Evolutionary conservation across 2,329 filamentous ascomycete genomes (phyloP).

Genomic region (Didymellaceae sp.): DNA sequence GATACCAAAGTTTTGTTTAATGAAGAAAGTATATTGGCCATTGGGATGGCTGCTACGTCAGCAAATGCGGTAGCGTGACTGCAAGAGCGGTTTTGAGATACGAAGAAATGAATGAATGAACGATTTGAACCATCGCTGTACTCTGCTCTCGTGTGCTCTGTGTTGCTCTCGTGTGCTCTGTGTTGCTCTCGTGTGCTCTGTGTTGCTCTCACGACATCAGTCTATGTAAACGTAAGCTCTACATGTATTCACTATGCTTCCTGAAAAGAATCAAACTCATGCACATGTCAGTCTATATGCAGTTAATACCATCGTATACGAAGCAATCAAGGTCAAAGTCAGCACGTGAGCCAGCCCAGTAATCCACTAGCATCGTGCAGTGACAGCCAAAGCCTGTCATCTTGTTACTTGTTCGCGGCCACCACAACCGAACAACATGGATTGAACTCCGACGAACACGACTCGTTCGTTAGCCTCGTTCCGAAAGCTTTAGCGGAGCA

Average conservation of each 20-base stretch:
- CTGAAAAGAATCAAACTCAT: too few species aligned
- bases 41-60: slow-evolving; percentile 4
- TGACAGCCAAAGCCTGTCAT: neutral
- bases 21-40: neutral
- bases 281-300: too few species aligned
- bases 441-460: neutral
- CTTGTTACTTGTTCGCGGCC: neutral
- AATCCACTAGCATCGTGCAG: neutral
- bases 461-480: neutral
- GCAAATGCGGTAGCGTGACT: slow-evolving; percentile 13
- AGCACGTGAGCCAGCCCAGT: neutral
- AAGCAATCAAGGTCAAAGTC: too few species aligned
- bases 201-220: too few species aligned
- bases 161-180: too few species aligned
- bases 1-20: slow-evolving; percentile 3
- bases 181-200: too few species aligned
- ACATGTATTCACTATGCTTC: too few species aligned
- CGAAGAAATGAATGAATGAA: slow-evolving; percentile 19
- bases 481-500: slow-evolving; percentile 9
- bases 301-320: too few species aligned
- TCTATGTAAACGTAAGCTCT: too few species aligned
- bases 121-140: neutral
- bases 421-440: neutral
- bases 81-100: slow-evolving; percentile 20
- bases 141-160: neutral